Evolutionary conservation across 2,329 filamentous ascomycete species (phyloP), one percentile per base, ranked within the genome.

Genomic region (Cercospora sesami): DNA sequence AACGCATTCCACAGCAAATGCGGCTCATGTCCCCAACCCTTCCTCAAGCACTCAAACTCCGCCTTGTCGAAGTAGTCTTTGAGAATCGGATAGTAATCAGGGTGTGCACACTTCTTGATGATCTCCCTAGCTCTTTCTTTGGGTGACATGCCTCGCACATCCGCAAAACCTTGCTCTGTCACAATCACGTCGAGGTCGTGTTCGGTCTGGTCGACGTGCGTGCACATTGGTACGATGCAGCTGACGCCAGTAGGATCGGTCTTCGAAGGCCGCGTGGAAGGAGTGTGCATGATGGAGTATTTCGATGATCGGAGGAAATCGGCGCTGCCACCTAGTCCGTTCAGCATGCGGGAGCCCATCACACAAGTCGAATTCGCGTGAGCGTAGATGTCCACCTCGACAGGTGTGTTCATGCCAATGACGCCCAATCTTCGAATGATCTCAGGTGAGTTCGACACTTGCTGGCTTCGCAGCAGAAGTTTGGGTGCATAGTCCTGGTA

Each of bases 321-420:
- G 63, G 91, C 91, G 1, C 88, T 91, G 4, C 92, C 92, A 60
- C 92, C 92, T 6, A 95, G 87, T 10, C 92, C 92, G 83, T 94
- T 94, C 69, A 95, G 86, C 91, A 94, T 95, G 66, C 93, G 89
- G 69, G 86, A 90, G 71, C 93, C 93, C 89, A 95, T 93, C 23
- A 96, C 93, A 77, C 91, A 94, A 64, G 93, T 96, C 69, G 86
- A 90, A 87, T 96, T 97, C 75, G 93, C 93, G 82, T 96, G 93
- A 2, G 93, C 93, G 82, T 96, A 96, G 76, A 96, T 96, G 81
- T 96, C 93, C 16, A 96, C 93, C 81, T 96, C 93, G 58, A 96
- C 92, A 23, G 93, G 93, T 0, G 93, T 96, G 86, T 96, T 96
- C 93, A 96, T 96, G 79, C 92, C 93, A 74, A 97, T 96, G 73